These are phyloP conservation scores for Trametes gibbosa DNA, from an alignment of 768 basidiomycete genomes.

Conservation along the genomic window DNA sequence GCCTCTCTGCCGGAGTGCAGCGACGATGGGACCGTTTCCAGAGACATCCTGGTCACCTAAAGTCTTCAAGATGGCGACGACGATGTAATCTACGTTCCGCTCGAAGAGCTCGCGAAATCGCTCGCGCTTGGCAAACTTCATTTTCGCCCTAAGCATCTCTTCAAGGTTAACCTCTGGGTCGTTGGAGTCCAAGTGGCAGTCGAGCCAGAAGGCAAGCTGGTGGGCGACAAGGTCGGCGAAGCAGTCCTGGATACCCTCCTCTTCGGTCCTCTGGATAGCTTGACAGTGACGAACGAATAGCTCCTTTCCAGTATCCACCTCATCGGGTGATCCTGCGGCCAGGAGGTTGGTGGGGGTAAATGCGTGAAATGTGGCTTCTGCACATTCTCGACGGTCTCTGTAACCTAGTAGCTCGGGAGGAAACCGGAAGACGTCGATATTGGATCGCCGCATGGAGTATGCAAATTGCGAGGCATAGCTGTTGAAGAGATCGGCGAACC, in stretches of 20 bases:
- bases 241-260: slow-evolving; percentile 56
- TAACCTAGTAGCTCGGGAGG: slow-evolving; percentile 79
- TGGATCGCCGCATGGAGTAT: slow-evolving; percentile 53
- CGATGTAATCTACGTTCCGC: slow-evolving; percentile 54
- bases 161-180: slow-evolving; percentile 33
- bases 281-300: slow-evolving; percentile 64
- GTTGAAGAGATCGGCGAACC: slow-evolving; percentile 65
- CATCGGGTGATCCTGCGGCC: slow-evolving; percentile 33
- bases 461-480: slow-evolving; percentile 78
- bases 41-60: slow-evolving; percentile 68
- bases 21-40: slow-evolving; percentile 46
- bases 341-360: slow-evolving; percentile 70
- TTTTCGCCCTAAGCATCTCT: slow-evolving; percentile 34
- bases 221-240: slow-evolving; percentile 71
- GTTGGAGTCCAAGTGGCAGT: slow-evolving; percentile 25
- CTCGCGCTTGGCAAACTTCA: slow-evolving; percentile 30
- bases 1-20: slow-evolving; percentile 40
- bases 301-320: slow-evolving; percentile 36
- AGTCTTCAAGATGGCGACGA: slow-evolving; percentile 56
- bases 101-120: slow-evolving; percentile 35
- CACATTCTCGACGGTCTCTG: slow-evolving; percentile 59
- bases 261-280: slow-evolving; percentile 45
- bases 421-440: slow-evolving; percentile 52
- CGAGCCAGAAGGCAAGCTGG: slow-evolving; percentile 49
- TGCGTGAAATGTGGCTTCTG: slow-evolving; percentile 59